Conservation (phyloP, 495 filamentous ascomycete genomes). For the Pseudevernia furfuracea region DNA sequence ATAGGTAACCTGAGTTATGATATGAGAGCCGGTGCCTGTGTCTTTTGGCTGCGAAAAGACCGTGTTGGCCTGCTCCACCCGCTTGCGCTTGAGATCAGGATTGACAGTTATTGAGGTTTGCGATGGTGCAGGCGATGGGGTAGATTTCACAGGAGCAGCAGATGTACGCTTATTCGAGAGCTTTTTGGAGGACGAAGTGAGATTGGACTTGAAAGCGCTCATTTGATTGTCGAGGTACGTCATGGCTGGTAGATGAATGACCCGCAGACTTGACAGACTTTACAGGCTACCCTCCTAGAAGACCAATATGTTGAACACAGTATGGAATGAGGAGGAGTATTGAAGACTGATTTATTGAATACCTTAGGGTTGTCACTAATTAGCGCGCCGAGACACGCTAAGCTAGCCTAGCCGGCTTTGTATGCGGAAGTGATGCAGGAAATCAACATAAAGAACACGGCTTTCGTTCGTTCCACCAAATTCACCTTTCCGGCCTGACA, state of each 20-base stretch:
- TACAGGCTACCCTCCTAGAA: background rate
- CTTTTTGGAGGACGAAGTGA: conserved; percentile 42
- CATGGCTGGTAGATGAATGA: conserved; percentile 30
- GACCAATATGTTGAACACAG: background rate
- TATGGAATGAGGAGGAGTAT: background rate
- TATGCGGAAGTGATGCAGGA: background rate
- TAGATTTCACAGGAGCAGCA: conserved; percentile 29
- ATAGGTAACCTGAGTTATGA: conserved; percentile 77
- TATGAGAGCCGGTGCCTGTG: conserved; percentile 67
- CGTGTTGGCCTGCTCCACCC: conserved; percentile 45
- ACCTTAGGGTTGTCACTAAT: background rate
- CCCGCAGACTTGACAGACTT: background rate
- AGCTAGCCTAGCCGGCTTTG: conserved; percentile 1
- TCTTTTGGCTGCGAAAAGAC: conserved; percentile 72
- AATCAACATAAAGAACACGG: conserved; percentile 4
- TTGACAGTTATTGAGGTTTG: conserved; percentile 39
- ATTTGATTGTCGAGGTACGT: conserved; percentile 45
- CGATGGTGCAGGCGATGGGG: conserved; percentile 33
- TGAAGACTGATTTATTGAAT: background rate
- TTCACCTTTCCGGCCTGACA: background rate
- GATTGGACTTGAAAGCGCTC: conserved; percentile 40
- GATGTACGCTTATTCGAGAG: conserved; percentile 41
- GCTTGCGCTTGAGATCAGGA: conserved; percentile 52
- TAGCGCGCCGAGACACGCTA: conserved; percentile 1
- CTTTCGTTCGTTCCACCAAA: background rate